Conservation (phyloP, 2,329 filamentous ascomycete species). For the Botryotinia narcissicola region DNA sequence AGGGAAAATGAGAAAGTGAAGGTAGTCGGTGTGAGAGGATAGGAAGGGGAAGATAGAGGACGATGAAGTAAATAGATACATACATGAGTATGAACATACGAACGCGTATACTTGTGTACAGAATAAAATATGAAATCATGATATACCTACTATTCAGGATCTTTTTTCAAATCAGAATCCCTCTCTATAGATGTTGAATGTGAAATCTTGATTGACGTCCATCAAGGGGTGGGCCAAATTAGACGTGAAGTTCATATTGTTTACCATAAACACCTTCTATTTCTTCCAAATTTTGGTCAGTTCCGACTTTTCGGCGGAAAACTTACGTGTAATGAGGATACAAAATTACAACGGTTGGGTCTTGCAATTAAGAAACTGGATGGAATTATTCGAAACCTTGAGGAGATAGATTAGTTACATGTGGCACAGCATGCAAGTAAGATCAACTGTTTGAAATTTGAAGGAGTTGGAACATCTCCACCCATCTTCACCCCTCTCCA, state of each 20-base stretch:
- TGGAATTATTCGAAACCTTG: not conserved
- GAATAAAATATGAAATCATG: not conserved
- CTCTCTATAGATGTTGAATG: not conserved
- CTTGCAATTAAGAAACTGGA: not conserved
- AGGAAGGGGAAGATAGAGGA: not conserved
- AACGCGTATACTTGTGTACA: not conserved
- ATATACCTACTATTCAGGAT: not conserved
- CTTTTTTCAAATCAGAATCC: too few relatives aligned
- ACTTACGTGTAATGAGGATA: not conserved
- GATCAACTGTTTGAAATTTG: not conserved
- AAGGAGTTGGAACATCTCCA: not conserved
- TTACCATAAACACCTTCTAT: not conserved
- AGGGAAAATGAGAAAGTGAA: conserved; percentile 14
- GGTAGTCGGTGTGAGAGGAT: not conserved
- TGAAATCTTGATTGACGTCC: not conserved
- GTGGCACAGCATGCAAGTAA: not conserved
- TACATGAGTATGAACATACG: not conserved
- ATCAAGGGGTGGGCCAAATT: not conserved
- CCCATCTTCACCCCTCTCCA: not conserved
- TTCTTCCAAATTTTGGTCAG: not conserved
- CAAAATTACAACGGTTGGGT: not conserved
- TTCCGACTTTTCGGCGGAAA: not conserved
- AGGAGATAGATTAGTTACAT: not conserved
- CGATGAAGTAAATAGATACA: not conserved
- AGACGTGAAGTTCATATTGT: not conserved